Percentiles rank a stretch among this genome's conserved stretches.
phyloP scores from a whole-genome alignment of 495 filamentous ascomycete genomes.

The Trichoderma orchidacearum region DNA sequence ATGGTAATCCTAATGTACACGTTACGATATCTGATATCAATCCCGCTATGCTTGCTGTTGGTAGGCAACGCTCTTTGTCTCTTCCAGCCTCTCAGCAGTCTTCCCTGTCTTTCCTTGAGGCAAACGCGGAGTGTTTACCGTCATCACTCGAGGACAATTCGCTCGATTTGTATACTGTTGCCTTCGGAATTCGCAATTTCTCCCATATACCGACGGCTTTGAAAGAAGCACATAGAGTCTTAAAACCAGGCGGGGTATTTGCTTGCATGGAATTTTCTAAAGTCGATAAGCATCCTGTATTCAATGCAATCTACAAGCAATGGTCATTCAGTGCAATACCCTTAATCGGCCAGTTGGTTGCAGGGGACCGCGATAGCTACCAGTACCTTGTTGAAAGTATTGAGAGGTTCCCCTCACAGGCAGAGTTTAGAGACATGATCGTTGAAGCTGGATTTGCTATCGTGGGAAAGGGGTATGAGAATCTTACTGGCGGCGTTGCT shows the following conservation, averaged over 20 bases:
- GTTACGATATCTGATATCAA: conserved; percentile 96
- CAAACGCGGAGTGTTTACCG: conserved; percentile 73
- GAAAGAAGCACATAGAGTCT: conserved; percentile 67
- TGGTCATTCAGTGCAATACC: conserved; percentile 96
- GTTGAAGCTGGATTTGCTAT: conserved; percentile 75
- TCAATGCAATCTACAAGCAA: conserved; percentile 83
- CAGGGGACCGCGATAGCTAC: conserved; percentile 88
- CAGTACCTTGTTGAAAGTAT: conserved; percentile 99
- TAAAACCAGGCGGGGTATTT: conserved; percentile 91
- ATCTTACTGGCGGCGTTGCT: conserved; percentile 82
- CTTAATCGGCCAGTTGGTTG: conserved; percentile 87
- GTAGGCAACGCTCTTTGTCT: conserved; percentile 50
- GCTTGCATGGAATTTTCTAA: conserved; percentile 94
- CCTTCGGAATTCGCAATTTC: conserved; percentile 97
- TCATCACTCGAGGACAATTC: conserved; percentile 42
- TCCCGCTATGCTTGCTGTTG: conserved; percentile 81
- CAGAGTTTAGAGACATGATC: conserved; percentile 78
- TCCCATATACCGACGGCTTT: conserved; percentile 72
- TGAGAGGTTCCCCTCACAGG: conserved; percentile 78
- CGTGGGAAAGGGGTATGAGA: conserved; percentile 69
- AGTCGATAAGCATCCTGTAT: conserved; percentile 48
- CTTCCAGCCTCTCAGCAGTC: conserved; percentile 32
- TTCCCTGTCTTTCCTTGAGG: conserved; percentile 63
- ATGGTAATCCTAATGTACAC: conserved; percentile 60
- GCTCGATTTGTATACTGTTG: conserved; percentile 91